Conservation (phyloP, 73 alveolate genomes). For the Blepharisma stoltei region DNA sequence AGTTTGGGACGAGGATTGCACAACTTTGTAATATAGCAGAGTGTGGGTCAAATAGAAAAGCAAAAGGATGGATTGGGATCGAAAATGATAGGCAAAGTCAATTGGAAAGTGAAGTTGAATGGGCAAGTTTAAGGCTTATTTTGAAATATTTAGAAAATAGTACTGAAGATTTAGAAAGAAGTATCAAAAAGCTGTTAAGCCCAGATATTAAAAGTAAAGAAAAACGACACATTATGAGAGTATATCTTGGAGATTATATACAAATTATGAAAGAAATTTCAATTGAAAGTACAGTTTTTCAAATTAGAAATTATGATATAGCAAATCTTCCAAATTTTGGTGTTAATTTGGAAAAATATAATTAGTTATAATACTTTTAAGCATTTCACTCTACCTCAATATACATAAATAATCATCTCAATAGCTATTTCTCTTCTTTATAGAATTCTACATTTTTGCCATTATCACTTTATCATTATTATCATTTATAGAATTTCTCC, state of each 20-base stretch:
- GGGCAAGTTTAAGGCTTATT: not conserved
- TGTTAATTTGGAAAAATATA: too few relatives aligned
- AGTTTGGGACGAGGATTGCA: slow-evolving; percentile 70
- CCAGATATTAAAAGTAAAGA: not conserved
- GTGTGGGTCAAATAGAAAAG: slow-evolving; percentile 69
- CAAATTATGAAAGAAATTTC: not conserved
- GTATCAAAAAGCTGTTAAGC: not conserved
- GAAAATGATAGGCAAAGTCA: not conserved
- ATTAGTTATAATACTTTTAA: too few relatives aligned
- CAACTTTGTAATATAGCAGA: slow-evolving; percentile 53
- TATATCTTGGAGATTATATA: slow-evolving; percentile 15
- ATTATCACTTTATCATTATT: too few relatives aligned
- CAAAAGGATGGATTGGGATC: slow-evolving; percentile 46
- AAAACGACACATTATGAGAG: slow-evolving; percentile 23
- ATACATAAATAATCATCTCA: too few relatives aligned
- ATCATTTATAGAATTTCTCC: too few relatives aligned
- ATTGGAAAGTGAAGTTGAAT: not conserved
- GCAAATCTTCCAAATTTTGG: too few relatives aligned
- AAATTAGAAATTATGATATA: too few relatives aligned
- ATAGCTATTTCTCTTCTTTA: too few relatives aligned
- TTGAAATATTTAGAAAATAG: not conserved
- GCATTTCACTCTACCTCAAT: too few relatives aligned
- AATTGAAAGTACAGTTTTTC: not conserved
- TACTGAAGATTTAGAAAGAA: not conserved
- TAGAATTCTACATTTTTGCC: too few relatives aligned